These are phyloP conservation scores for Botrytis cinerea DNA, from an alignment of 2,329 filamentous ascomycete species.

Conservation along the genomic window DNA sequence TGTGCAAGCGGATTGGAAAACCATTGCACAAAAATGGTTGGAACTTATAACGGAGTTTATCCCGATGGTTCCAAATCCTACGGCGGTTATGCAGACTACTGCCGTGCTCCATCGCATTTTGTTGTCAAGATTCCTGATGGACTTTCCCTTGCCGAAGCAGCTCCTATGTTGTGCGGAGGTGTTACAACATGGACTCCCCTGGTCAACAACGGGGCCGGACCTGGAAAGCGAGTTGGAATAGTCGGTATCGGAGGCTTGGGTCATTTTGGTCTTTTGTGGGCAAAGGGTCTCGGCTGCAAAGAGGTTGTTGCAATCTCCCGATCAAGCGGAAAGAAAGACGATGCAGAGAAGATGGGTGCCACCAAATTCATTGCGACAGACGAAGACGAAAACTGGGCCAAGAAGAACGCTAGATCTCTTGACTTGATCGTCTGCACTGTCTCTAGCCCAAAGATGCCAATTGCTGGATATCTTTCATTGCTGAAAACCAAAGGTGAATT, in stretches of 20 bases:
- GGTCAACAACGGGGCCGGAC: conserved; percentile 22
- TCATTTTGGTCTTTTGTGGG: conserved; percentile 69
- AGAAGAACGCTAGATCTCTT: conserved; percentile 51
- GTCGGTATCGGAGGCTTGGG: conserved; percentile 72
- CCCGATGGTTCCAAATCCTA: conserved; percentile 23
- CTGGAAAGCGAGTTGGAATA: conserved; percentile 62
- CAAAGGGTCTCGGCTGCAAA: conserved; percentile 67
- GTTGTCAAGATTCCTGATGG: conserved; percentile 23
- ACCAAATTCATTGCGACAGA: conserved; percentile 23
- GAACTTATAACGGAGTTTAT: conserved; percentile 20
- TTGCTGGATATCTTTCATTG: conserved; percentile 60
- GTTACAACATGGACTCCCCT: conserved; percentile 19
- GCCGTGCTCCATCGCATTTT: conserved; percentile 21
- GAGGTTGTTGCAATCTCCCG: conserved; percentile 57
- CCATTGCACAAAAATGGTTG: conserved; percentile 7
- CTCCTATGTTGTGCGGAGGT: conserved; percentile 24
- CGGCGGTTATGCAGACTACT: conserved; percentile 23
- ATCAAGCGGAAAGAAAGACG: conserved; percentile 19
- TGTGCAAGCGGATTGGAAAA: conserved; percentile 23
- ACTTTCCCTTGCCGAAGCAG: conserved; percentile 20
- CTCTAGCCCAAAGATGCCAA: conserved; percentile 58
- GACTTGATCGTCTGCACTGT: conserved; percentile 62
- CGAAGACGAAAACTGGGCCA: conserved; percentile 46
- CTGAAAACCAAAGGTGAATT: conserved; percentile 60
- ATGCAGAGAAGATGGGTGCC: conserved; percentile 24